These are phyloP conservation scores for Plasmodium vivax DNA, from an alignment of 169 alveolate species.

Conservation along the genomic window DNA sequence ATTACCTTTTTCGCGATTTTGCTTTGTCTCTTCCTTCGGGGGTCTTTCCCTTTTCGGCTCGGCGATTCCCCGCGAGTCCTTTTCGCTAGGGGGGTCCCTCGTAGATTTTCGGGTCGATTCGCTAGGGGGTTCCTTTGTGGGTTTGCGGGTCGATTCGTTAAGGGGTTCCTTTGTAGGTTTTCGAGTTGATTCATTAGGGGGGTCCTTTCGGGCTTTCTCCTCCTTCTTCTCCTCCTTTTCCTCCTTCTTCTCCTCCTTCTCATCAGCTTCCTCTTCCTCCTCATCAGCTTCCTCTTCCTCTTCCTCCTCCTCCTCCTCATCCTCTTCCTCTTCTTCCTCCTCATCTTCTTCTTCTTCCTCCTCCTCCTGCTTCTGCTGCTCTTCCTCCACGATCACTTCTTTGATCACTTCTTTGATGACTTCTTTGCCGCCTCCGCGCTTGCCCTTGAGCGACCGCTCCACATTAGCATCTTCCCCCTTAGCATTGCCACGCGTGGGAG, in stretches of 20 bases:
- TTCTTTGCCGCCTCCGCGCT: background rate
- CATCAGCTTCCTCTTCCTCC: background rate
- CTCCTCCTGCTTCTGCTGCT: background rate
- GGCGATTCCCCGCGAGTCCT: background rate
- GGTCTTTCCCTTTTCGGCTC: background rate
- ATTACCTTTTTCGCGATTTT: background rate
- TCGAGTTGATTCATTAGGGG: background rate
- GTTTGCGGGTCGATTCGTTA: background rate
- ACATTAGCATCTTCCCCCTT: background rate
- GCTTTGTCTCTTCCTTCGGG: background rate
- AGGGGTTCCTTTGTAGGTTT: background rate
- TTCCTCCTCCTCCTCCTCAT: background rate
- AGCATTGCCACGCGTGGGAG: background rate
- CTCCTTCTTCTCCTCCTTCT: background rate
- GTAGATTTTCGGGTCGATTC: background rate
- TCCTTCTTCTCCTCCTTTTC: too few species aligned
- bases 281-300: too few species aligned
- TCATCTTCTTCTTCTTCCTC: background rate
- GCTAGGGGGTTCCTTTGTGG: background rate
- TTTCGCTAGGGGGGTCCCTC: background rate
- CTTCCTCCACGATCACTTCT: background rate
- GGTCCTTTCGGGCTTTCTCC: background rate
- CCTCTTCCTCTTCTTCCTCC: background rate
- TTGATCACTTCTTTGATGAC: too few species aligned
- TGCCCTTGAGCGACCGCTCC: background rate